phyloP scores from a whole-genome alignment of 164 flowering plant species.

The Saururus chinensis region DNA sequence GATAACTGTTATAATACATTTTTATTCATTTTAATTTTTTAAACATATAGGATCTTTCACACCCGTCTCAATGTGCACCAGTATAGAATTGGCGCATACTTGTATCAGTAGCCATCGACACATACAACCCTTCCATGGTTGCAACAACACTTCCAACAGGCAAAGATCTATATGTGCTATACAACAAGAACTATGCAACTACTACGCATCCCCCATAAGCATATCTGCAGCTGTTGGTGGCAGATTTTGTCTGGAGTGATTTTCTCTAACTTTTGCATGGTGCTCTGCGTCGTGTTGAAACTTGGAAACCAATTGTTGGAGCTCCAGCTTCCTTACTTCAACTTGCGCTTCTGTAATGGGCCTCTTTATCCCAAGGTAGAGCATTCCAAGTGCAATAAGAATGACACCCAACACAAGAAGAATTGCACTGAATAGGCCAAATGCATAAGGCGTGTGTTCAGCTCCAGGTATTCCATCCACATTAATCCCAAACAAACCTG shows the following conservation, averaged over 20 bases:
- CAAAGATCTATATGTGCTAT: neutral
- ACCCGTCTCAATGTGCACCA: too few species aligned
- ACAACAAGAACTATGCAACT: neutral
- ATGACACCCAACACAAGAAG: slow-evolving; percentile 46
- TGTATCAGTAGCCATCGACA: too few species aligned
- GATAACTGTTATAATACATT: too few species aligned
- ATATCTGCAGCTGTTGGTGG: slow-evolving; percentile 43
- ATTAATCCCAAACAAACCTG: slow-evolving; percentile 90
- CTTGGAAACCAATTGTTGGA: slow-evolving; percentile 71
- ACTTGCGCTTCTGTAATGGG: slow-evolving; percentile 63
- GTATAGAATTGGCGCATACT: too few species aligned
- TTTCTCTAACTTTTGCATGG: slow-evolving; percentile 72
- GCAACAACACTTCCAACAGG: neutral
- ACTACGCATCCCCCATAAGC: slow-evolving; percentile 11
- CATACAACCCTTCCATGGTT: too few species aligned
- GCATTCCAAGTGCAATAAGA: slow-evolving; percentile 48
- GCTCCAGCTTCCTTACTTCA: slow-evolving; percentile 66
- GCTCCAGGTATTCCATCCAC: slow-evolving; percentile 95
- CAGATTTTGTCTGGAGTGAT: slow-evolving; percentile 23
- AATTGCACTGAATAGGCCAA: slow-evolving; percentile 57
- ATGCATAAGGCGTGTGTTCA: slow-evolving; percentile 65
- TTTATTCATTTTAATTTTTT: too few species aligned
- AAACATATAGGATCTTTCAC: too few species aligned
- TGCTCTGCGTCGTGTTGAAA: slow-evolving; percentile 95
- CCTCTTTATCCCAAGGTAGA: slow-evolving; percentile 62